phyloP scores from a whole-genome alignment of 805 yeast genomes.

The Kuraishia floccosa region DNA sequence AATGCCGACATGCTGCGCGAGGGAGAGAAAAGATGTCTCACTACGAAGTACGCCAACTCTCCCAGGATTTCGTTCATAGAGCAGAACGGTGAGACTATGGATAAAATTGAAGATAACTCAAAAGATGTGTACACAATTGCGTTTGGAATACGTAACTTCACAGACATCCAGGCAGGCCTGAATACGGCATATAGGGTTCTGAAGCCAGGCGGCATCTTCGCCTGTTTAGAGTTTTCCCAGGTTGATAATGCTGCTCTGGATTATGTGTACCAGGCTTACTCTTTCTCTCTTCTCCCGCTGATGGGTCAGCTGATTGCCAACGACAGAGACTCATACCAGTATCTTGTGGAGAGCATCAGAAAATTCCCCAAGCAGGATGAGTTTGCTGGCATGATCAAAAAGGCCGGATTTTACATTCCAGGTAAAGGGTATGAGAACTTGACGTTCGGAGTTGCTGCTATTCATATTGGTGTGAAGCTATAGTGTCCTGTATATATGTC shows the following conservation, averaged over 20 bases:
- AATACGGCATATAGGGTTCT: slow-evolving; percentile 92
- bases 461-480: slow-evolving; percentile 89
- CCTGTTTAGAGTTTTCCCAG: slow-evolving; percentile 90
- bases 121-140: slow-evolving; percentile 95
- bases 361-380: slow-evolving; percentile 88
- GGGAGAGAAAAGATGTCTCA: slow-evolving; percentile 67
- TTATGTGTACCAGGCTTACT: slow-evolving; percentile 74
- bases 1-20: slow-evolving; percentile 93
- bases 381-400: slow-evolving; percentile 82
- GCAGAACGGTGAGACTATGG: slow-evolving; percentile 89
- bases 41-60: slow-evolving; percentile 49
- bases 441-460: slow-evolving; percentile 92
- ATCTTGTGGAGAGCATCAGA: slow-evolving; percentile 88
- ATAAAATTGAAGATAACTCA: slow-evolving; percentile 71
- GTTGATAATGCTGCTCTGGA: slow-evolving; percentile 74
- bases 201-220: slow-evolving; percentile 96
- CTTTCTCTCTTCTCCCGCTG: slow-evolving; percentile 77
- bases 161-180: slow-evolving; percentile 87
- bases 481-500: slow-evolving; percentile 14
- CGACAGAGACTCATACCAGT: slow-evolving; percentile 93
- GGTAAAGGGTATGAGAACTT: slow-evolving; percentile 88
- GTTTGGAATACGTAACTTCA: slow-evolving; percentile 94
- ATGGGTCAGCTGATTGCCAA: slow-evolving; percentile 95
- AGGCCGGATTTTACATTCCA: slow-evolving; percentile 90
- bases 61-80: slow-evolving; percentile 71